Percentiles rank a stretch among this genome's conserved stretches.
These are phyloP conservation scores for Drosera spatulata DNA, from an alignment of 179 eudicot species.

Conservation along the genomic window DNA sequence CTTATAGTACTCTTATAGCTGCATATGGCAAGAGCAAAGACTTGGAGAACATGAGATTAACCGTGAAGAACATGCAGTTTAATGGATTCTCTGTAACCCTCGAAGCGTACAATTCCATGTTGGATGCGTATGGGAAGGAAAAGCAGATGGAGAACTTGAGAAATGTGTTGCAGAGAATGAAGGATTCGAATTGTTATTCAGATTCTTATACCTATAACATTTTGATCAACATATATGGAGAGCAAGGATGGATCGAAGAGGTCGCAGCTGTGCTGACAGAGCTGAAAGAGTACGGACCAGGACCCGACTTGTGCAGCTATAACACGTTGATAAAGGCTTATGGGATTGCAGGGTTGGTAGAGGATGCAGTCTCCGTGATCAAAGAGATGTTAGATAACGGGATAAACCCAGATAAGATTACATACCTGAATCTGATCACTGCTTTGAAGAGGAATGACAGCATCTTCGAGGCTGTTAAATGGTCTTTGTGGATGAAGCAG, in stretches of 20 bases:
- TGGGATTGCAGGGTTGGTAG: slow-evolving; percentile 95
- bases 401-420: slow-evolving; percentile 57
- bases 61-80: slow-evolving; percentile 60
- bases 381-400: slow-evolving; percentile 84
- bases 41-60: slow-evolving; percentile 51
- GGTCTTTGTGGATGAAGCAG: slow-evolving; percentile 98
- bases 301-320: slow-evolving; percentile 79
- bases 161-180: slow-evolving; percentile 60
- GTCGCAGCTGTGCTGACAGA: slow-evolving; percentile 53
- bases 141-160: slow-evolving; percentile 67
- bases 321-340: slow-evolving; percentile 95
- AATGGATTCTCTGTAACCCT: slow-evolving; percentile 83
- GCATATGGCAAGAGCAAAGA: slow-evolving; percentile 60
- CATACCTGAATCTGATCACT: slow-evolving; percentile 57
- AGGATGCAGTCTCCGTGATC: slow-evolving; percentile 67
- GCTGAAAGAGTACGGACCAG: slow-evolving; percentile 58
- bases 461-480: slow-evolving; percentile 85
- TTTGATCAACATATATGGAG: slow-evolving; percentile 84
- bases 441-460: slow-evolving; percentile 70
- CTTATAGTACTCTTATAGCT: slow-evolving; percentile 85
- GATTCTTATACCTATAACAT: slow-evolving; percentile 79
- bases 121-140: slow-evolving; percentile 84
- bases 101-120: slow-evolving; percentile 88
- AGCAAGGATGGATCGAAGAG: slow-evolving; percentile 88
- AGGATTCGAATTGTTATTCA: slow-evolving; percentile 38